A percentile compares a stretch with the other conserved stretches of the same genome.
Evolutionary conservation across 768 basidiomycete genomes (phyloP).

Genomic region (Clavulina sp.): DNA sequence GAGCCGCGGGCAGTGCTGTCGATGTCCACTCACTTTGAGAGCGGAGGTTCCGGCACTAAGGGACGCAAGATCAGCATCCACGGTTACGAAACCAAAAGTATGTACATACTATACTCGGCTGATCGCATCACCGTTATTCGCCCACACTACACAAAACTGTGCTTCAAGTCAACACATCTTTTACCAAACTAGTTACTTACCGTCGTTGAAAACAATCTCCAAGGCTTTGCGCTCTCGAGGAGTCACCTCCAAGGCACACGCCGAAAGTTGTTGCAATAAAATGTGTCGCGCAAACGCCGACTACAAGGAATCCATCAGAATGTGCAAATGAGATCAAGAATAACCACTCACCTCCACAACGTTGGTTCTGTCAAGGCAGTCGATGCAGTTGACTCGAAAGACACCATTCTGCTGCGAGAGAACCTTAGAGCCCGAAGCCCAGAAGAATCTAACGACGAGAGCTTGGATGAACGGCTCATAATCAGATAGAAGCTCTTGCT

Average conservation of each 20-base stretch:
- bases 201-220: constrained; percentile 65
- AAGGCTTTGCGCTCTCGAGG: constrained; percentile 37
- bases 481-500: constrained; percentile 10
- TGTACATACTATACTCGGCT: constrained; percentile 62
- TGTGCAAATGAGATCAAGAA: not conserved
- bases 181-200: constrained; percentile 29
- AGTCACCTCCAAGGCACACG: constrained; percentile 46
- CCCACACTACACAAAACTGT: constrained; percentile 50
- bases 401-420: constrained; percentile 72
- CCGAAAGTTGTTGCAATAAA: constrained; percentile 55
- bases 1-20: too few species aligned
- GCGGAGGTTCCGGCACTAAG: constrained; percentile 89
- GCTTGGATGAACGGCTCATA: not conserved
- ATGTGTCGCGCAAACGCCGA: constrained; percentile 83
- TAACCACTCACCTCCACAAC: constrained; percentile 55
- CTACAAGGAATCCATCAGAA: constrained; percentile 23
- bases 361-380: constrained; percentile 88
- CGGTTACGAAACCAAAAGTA: not conserved
- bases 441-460: constrained; percentile 41
- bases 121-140: constrained; percentile 93
- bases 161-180: not conserved
- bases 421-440: constrained; percentile 52
- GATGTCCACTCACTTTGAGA: constrained; percentile 43
- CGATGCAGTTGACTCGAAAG: constrained; percentile 88
- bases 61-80: not conserved